A percentile compares a stretch with the other conserved stretches of the same genome.
Conservation (phyloP, 352 stramenopile genomes). For the Phytopythium ostracodes region DNA sequence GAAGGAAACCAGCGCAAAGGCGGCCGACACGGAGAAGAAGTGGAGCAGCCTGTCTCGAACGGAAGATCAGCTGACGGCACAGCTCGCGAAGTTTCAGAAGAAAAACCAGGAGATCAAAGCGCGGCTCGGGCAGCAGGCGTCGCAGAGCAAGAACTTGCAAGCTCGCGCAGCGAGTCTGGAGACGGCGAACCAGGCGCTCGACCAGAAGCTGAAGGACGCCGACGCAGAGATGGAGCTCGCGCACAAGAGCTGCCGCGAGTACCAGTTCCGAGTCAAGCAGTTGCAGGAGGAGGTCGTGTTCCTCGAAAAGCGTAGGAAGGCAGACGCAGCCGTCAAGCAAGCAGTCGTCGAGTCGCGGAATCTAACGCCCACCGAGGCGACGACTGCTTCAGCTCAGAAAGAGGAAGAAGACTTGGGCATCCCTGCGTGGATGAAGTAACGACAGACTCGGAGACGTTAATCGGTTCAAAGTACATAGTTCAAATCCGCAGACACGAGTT, state of each 20-base stretch:
- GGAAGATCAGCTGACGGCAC: conserved; percentile 35
- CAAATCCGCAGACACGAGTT: not conserved
- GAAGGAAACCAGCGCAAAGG: conserved; percentile 32
- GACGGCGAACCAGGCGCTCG: conserved; percentile 16
- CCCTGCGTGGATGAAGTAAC: conserved; percentile 7
- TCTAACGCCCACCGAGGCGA: not conserved
- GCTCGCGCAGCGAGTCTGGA: conserved; percentile 36
- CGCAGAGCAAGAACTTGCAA: conserved; percentile 51
- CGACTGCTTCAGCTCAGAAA: not conserved
- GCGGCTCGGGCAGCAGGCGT: conserved; percentile 26
- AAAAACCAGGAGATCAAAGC: conserved; percentile 58
- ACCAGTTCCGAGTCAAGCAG: conserved; percentile 62
- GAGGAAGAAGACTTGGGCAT: not conserved
- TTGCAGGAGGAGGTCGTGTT: conserved; percentile 69
- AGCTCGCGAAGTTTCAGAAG: conserved; percentile 39
- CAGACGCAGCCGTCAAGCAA: not conserved
- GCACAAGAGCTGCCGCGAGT: conserved; percentile 45
- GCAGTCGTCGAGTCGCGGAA: not conserved
- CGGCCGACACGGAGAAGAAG: conserved; percentile 38
- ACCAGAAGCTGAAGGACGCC: conserved; percentile 39
- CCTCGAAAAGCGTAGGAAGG: conserved; percentile 43
- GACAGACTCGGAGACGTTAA: not conserved
- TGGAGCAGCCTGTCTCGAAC: conserved; percentile 20
- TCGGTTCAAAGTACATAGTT: conserved; percentile 4
- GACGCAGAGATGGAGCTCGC: conserved; percentile 40